Percentiles rank a stretch among this genome's conserved stretches.
phyloP scores from a whole-genome alignment of 257 asterid species.

The Buddleja alternifolia region DNA sequence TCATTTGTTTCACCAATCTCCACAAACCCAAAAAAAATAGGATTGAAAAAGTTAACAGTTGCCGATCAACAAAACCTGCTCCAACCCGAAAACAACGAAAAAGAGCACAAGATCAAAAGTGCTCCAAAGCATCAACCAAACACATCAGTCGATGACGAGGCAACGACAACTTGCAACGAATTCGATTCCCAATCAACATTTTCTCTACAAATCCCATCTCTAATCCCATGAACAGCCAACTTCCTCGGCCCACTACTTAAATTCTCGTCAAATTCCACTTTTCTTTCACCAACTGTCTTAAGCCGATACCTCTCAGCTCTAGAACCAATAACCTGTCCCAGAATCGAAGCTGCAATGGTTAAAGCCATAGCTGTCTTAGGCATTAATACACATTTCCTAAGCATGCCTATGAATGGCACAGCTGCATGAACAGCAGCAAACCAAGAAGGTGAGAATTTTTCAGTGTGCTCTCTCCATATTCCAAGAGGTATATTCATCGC shows the following conservation, averaged over 20 bases:
- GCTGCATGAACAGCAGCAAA: conserved; percentile 94
- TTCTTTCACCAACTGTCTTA: conserved; percentile 47
- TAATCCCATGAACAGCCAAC: conserved; percentile 31
- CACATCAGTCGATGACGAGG: conserved; percentile 30
- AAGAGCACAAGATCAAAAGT: background rate
- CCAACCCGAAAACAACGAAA: background rate
- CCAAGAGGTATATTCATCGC: conserved; percentile 90
- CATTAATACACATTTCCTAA: conserved; percentile 84
- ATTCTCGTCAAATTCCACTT: conserved; percentile 33
- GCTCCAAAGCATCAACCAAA: conserved; percentile 17
- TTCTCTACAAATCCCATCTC: conserved; percentile 36
- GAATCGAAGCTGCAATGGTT: conserved; percentile 85
- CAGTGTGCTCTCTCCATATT: conserved; percentile 92
- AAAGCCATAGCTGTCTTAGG: conserved; percentile 95
- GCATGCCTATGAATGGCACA: conserved; percentile 89
- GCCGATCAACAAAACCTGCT: conserved; percentile 26
- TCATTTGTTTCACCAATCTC: conserved; percentile 32
- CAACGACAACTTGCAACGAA: conserved; percentile 27
- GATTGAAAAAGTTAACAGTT: conserved; percentile 12
- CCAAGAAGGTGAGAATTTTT: conserved; percentile 88
- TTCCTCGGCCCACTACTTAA: conserved; percentile 27
- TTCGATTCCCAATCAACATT: conserved; percentile 28
- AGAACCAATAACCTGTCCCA: conserved; percentile 92
- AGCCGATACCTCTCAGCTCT: conserved; percentile 86
- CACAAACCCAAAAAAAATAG: conserved; percentile 8